These are phyloP conservation scores for Albizia julibrissin DNA, from an alignment of 306 rosid genomes.

Conservation along the genomic window DNA sequence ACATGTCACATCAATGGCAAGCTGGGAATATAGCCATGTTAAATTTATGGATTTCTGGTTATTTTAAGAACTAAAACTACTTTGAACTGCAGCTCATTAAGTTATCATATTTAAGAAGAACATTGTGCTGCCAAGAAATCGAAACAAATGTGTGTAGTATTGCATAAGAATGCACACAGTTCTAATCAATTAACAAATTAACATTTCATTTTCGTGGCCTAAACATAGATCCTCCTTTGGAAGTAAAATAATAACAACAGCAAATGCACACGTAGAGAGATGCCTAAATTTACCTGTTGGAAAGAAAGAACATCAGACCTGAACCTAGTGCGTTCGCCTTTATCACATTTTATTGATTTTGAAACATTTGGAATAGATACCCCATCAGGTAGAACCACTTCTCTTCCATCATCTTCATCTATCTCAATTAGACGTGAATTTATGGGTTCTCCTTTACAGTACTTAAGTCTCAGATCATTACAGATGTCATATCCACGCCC, in stretches of 20 bases:
- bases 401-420: conserved; percentile 65
- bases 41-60: conserved; percentile 14
- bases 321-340: conserved; percentile 93
- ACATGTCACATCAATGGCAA: too few relatives aligned
- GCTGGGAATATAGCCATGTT: conserved; percentile 11
- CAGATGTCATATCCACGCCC: conserved; percentile 91
- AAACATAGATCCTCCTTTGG: neutral
- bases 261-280: neutral
- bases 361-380: conserved; percentile 73
- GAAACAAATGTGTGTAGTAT: conserved; percentile 2
- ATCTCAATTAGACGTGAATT: conserved; percentile 73
- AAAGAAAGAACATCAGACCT: conserved; percentile 95
- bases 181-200: neutral
- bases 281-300: conserved; percentile 71
- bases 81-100: neutral
- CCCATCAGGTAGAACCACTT: conserved; percentile 80
- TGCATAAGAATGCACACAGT: conserved; percentile 14
- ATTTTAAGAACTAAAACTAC: conserved; percentile 26
- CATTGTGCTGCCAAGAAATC: conserved; percentile 6
- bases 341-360: conserved; percentile 87
- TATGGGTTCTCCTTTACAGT: conserved; percentile 65
- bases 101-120: conserved; percentile 22
- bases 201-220: conserved; percentile 18
- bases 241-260: neutral
- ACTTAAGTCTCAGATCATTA: conserved; percentile 81